Evolutionary conservation across 2,329 filamentous ascomycete genomes (phyloP).

Genomic region (Xylariaceae sp.): DNA sequence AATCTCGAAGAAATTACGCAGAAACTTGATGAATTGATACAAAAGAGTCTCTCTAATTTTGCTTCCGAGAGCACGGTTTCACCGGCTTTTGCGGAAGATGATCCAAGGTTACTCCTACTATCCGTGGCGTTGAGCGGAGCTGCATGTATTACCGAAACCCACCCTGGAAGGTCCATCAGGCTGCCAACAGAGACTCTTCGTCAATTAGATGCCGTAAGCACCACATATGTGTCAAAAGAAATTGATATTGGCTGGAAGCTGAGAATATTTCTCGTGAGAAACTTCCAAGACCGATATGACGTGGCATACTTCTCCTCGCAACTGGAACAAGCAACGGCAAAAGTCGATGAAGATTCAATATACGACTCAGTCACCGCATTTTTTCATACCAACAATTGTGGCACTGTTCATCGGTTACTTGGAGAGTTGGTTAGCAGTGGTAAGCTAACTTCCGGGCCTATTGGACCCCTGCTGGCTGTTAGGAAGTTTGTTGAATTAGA

Average conservation of each 20-base stretch:
- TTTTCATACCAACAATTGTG: conserved; percentile 23
- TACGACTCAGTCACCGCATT: conserved; percentile 34
- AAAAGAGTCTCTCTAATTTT: conserved; percentile 26
- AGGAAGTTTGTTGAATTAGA: conserved; percentile 30
- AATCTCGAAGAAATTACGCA: conserved; percentile 17
- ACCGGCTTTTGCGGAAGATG: conserved; percentile 11
- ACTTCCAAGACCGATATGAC: conserved; percentile 26
- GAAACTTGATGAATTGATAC: conserved; percentile 30
- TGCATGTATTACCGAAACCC: conserved; percentile 19
- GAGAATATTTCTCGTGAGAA: conserved; percentile 32
- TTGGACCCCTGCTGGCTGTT: conserved; percentile 29
- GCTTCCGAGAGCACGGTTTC: conserved; percentile 21
- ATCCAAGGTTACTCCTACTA: conserved; percentile 20
- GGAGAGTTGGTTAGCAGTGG: conserved; percentile 21
- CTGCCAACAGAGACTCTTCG: conserved; percentile 25
- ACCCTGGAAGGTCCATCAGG: conserved; percentile 20
- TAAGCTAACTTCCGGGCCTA: conserved; percentile 25
- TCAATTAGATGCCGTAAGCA: conserved; percentile 27
- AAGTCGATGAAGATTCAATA: conserved; percentile 28
- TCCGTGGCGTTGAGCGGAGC: conserved; percentile 30
- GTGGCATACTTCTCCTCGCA: conserved; percentile 18
- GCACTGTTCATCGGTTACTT: conserved; percentile 25
- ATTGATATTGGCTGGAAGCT: conserved; percentile 34
- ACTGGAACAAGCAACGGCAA: conserved; percentile 24
- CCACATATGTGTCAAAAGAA: conserved; percentile 21